These are phyloP conservation scores for Eucalyptus erythrocorys DNA, from an alignment of 345 rosid genomes.

Conservation along the genomic window DNA sequence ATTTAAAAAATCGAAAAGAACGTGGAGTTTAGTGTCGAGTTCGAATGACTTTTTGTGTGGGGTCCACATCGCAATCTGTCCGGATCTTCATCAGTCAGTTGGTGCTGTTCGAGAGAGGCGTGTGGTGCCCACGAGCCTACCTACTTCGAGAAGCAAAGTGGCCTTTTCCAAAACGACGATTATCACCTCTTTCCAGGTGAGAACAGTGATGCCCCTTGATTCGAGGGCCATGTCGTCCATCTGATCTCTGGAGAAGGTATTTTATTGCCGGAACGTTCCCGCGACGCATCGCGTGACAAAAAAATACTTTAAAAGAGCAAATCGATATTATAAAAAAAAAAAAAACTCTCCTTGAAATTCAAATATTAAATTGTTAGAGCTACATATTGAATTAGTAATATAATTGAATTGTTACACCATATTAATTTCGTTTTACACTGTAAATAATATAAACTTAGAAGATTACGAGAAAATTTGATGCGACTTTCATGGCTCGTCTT, in stretches of 20 bases:
- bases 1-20: too few species aligned
- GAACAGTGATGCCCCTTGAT: neutral
- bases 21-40: neutral
- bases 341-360: neutral
- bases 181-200: neutral
- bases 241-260: neutral
- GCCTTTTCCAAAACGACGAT: neutral
- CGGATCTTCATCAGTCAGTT: neutral
- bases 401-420: neutral
- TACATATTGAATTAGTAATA: neutral
- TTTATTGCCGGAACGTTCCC: too few species aligned
- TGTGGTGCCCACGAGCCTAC: neutral
- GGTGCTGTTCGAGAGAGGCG: neutral
- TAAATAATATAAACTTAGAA: neutral
- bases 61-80: neutral
- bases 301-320: neutral
- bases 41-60: neutral
- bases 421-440: neutral
- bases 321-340: too few species aligned
- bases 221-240: fast-evolving
- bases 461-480: neutral
- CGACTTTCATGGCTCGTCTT: neutral
- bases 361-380: neutral
- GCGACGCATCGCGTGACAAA: neutral
- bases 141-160: neutral